These are phyloP conservation scores for Petunia secreta DNA, from an alignment of 257 asterid species.

Conservation along the genomic window DNA sequence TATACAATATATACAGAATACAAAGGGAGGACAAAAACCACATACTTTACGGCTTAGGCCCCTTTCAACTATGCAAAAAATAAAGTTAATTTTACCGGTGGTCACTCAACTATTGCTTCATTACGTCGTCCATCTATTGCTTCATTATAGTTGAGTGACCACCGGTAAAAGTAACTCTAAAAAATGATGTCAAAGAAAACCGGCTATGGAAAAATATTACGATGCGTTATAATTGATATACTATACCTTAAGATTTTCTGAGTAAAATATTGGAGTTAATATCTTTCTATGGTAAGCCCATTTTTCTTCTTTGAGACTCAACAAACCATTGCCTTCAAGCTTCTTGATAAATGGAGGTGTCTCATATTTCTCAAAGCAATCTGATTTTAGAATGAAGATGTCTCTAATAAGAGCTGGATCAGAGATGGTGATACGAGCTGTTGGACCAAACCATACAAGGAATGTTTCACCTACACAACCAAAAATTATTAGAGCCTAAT, in stretches of 20 bases:
- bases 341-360: constrained; percentile 73
- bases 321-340: constrained; percentile 87
- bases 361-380: constrained; percentile 79
- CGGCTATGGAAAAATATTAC: too few species aligned
- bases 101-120: too few species aligned
- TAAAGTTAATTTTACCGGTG: too few species aligned
- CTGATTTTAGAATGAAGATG: constrained; percentile 67
- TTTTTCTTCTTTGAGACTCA: constrained; percentile 80
- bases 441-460: constrained; percentile 89
- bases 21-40: too few species aligned
- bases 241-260: constrained; percentile 86
- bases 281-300: constrained; percentile 95
- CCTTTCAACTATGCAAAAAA: too few species aligned
- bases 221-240: too few species aligned
- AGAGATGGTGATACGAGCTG: constrained; percentile 68
- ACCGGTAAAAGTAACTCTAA: too few species aligned
- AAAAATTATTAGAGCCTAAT: neutral
- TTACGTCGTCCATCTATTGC: too few species aligned
- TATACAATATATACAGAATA: too few species aligned
- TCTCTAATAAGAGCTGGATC: constrained; percentile 78
- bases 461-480: constrained; percentile 60
- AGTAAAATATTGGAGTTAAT: constrained; percentile 76
- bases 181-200: too few species aligned
- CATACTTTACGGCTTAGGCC: too few species aligned
- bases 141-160: too few species aligned